Conservation (phyloP, 2,329 filamentous ascomycete species). For the Coleophoma cylindrospora region DNA sequence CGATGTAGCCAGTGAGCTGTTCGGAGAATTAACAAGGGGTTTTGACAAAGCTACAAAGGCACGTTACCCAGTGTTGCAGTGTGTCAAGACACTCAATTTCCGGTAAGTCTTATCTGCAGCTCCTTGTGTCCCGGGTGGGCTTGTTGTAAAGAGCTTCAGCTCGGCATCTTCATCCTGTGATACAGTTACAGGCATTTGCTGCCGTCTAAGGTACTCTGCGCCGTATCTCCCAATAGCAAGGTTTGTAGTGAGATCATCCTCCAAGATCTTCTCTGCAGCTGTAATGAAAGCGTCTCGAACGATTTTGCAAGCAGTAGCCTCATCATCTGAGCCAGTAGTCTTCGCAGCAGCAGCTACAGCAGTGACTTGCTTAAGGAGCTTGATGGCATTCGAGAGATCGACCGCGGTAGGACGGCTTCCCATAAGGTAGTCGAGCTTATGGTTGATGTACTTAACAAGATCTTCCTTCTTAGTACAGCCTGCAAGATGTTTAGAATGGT, state of each 20-base stretch:
- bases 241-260: conserved; percentile 84
- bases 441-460: conserved; percentile 66
- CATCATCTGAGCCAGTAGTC: conserved; percentile 18
- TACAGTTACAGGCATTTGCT: conserved; percentile 20
- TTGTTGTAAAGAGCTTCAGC: conserved; percentile 26
- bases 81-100: conserved; percentile 80
- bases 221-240: conserved; percentile 78
- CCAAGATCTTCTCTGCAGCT: conserved; percentile 80
- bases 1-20: conserved; percentile 83
- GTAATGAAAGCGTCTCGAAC: conserved; percentile 69
- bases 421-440: conserved; percentile 80
- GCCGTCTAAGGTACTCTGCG: conserved; percentile 67
- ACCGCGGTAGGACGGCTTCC: conserved; percentile 91
- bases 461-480: conserved; percentile 34
- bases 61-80: conserved; percentile 87
- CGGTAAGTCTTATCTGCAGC: conserved; percentile 40
- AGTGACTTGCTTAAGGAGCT: conserved; percentile 67
- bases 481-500: neutral
- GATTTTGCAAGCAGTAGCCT: conserved; percentile 27
- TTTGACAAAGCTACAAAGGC: conserved; percentile 9
- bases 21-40: conserved; percentile 4
- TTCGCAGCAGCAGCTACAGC: conserved; percentile 37
- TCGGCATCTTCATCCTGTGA: conserved; percentile 15
- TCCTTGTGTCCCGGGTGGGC: conserved; percentile 29
- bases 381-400: conserved; percentile 85